Conservation (phyloP, 495 filamentous ascomycete species). For the Talaromyces liani region DNA sequence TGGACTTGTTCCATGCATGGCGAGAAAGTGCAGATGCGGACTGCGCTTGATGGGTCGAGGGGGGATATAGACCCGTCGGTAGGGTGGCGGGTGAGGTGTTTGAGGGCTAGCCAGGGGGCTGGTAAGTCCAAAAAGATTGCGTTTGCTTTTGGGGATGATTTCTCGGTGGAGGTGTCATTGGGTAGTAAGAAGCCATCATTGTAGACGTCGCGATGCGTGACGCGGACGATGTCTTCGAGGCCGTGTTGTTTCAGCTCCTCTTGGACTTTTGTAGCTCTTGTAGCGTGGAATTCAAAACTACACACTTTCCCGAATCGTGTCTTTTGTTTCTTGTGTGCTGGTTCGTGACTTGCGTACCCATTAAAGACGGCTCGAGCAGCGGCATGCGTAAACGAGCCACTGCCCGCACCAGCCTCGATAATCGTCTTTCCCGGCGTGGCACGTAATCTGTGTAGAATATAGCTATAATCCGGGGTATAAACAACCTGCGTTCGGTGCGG, state of each 20-base stretch:
- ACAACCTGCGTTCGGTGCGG: constrained; percentile 96
- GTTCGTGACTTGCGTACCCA: constrained; percentile 50
- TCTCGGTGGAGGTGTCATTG: constrained; percentile 19
- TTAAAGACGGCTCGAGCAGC: constrained; percentile 81
- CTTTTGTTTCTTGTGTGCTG: constrained; percentile 21
- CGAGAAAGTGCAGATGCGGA: constrained; percentile 84
- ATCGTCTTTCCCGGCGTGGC: constrained; percentile 71
- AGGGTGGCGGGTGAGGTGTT: constrained; percentile 63
- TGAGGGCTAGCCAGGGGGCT: constrained; percentile 85
- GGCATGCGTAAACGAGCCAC: constrained; percentile 92
- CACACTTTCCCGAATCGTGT: constrained; percentile 63
- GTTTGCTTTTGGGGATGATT: constrained; percentile 56
- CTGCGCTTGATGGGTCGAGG: constrained; percentile 57
- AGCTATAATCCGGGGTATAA: constrained; percentile 96
- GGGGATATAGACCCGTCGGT: constrained; percentile 44
- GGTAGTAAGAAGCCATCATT: constrained; percentile 63
- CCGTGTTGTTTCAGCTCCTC: constrained; percentile 71
- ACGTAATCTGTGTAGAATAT: constrained; percentile 79
- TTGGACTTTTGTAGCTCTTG: constrained; percentile 62
- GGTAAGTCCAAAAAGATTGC: constrained; percentile 90
- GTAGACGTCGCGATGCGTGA: constrained; percentile 93
- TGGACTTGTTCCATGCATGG: constrained; percentile 95
- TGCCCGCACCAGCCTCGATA: constrained; percentile 92
- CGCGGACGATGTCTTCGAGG: constrained; percentile 60
- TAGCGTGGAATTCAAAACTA: constrained; percentile 89